Evolutionary conservation across 176 grass and related monocot species (phyloP).

Genomic region (Bonia amplexicaulis): DNA sequence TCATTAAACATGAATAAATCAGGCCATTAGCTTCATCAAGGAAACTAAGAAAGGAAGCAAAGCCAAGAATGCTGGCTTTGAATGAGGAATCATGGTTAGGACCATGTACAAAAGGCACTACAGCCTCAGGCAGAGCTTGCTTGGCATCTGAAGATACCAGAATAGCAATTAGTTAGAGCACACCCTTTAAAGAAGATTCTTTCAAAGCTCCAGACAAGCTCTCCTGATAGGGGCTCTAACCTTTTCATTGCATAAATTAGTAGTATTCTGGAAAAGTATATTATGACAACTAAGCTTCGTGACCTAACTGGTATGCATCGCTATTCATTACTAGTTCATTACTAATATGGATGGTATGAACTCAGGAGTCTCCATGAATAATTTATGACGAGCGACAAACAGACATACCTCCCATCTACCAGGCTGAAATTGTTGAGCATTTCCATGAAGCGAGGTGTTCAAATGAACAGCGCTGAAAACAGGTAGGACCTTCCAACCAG

Average conservation of each 20-base stretch:
- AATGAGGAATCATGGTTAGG: conserved; percentile 45
- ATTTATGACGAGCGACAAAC: background rate
- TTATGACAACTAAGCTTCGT: conserved; percentile 29
- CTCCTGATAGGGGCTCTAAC: conserved; percentile 25
- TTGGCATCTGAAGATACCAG: conserved; percentile 53
- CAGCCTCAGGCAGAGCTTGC: conserved; percentile 25
- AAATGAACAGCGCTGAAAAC: conserved; percentile 85
- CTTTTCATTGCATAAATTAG: conserved; percentile 25
- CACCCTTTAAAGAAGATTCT: conserved; percentile 58
- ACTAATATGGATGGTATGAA: background rate
- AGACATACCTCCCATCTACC: conserved; percentile 77
- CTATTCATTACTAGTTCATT: background rate
- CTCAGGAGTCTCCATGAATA: background rate
- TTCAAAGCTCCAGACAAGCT: conserved; percentile 41
- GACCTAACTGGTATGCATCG: background rate
- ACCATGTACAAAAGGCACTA: conserved; percentile 39
- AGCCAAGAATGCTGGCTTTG: conserved; percentile 44
- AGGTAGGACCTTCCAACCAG: conserved; percentile 94
- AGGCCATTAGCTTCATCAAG: conserved; percentile 8
- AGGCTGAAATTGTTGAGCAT: conserved; percentile 57
- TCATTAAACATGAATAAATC: conserved; percentile 26
- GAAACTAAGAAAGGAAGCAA: conserved; percentile 17
- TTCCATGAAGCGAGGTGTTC: conserved; percentile 69
- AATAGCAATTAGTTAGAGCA: conserved; percentile 46
- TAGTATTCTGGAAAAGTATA: conserved; percentile 5